phyloP scores from a whole-genome alignment of 352 stramenopile species.

The Pelagophyceae sp. region DNA sequence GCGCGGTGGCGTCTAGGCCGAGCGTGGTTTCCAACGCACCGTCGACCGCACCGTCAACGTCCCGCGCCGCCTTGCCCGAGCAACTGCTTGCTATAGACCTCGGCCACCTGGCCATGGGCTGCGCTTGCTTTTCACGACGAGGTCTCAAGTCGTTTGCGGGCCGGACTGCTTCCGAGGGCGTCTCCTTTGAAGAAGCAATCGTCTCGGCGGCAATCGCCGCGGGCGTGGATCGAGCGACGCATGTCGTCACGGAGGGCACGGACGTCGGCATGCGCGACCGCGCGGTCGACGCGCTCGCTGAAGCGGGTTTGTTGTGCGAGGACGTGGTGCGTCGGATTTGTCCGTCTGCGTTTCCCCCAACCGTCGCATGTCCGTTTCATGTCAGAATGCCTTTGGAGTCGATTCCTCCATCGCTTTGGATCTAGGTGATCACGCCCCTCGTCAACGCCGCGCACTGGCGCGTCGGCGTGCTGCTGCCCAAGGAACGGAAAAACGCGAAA shows the following conservation, averaged over 20 bases:
- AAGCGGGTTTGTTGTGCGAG: too few species aligned
- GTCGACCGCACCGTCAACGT: not conserved
- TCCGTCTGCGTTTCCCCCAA: too few species aligned
- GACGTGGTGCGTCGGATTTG: too few species aligned
- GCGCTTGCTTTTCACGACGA: too few species aligned
- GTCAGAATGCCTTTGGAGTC: too few species aligned
- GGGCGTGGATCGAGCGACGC: not conserved
- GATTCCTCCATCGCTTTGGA: too few species aligned
- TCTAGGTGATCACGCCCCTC: too few species aligned
- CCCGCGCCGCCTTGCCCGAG: not conserved
- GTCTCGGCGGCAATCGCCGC: not conserved
- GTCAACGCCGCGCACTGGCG: constrained; percentile 1
- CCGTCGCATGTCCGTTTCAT: too few species aligned
- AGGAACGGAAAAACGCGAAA: not conserved
- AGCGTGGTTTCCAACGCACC: not conserved
- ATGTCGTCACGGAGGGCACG: constrained; percentile 2
- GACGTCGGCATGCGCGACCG: not conserved
- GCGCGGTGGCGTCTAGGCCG: not conserved
- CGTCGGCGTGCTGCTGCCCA: not conserved
- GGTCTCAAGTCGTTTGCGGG: too few species aligned
- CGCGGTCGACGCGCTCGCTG: not conserved
- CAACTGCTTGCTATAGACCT: constrained; percentile 13
- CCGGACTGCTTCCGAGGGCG: too few species aligned
- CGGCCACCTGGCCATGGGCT: not conserved
- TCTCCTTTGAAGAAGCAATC: not conserved